Conservation (phyloP, 305 asterid genomes). For the Euphrasia arctica region DNA sequence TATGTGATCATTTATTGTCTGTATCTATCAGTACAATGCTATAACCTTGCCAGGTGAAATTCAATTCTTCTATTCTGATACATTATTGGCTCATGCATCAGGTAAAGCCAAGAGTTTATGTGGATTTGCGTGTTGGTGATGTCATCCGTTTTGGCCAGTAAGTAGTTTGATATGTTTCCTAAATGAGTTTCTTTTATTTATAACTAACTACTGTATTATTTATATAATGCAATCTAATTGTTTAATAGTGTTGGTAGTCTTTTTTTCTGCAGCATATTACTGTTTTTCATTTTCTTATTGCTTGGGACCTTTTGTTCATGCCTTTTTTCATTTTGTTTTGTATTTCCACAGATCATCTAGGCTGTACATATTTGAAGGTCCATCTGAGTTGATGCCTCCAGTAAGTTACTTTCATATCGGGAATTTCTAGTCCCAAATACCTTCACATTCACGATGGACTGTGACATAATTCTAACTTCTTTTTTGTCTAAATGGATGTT, state of each 20-base stretch:
- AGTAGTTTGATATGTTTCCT: conserved; percentile 33
- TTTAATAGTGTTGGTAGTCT: conserved; percentile 3
- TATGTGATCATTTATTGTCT: not conserved
- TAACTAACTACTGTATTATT: conserved; percentile 13
- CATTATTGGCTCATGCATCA: conserved; percentile 31
- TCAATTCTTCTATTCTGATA: conserved; percentile 22
- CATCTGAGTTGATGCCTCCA: conserved; percentile 82
- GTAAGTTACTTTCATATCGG: conserved; percentile 43
- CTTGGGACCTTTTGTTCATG: conserved; percentile 21
- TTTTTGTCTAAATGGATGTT: conserved; percentile 1
- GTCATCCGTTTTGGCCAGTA: conserved; percentile 96
- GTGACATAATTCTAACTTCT: conserved; percentile 13
- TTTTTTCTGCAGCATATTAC: conserved; percentile 17
- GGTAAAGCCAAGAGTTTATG: conserved; percentile 75
- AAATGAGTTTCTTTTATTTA: conserved; percentile 9
- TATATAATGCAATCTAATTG: not conserved
- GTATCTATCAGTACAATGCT: conserved; percentile 4
- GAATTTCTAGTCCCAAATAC: conserved; percentile 16
- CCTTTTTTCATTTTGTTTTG: conserved; percentile 7
- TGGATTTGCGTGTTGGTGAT: conserved; percentile 92
- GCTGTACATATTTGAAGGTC: conserved; percentile 90
- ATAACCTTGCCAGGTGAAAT: conserved; percentile 16
- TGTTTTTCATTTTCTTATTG: conserved; percentile 15
- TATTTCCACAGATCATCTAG: conserved; percentile 70
- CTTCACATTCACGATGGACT: not conserved